phyloP scores from a whole-genome alignment of 768 basidiomycete species.

The Kwoniella botswanensis region DNA sequence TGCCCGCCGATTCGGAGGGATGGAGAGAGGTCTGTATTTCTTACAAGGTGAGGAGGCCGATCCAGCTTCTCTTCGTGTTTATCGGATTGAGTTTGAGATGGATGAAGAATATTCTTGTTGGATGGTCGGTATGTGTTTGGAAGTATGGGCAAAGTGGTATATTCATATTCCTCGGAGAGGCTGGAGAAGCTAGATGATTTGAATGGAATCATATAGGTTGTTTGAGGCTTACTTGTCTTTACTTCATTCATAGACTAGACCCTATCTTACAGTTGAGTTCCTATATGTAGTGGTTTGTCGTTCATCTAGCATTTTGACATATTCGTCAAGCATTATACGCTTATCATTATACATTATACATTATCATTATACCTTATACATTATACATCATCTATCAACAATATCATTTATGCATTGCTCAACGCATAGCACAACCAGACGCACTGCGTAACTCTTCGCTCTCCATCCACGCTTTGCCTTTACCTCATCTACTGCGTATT shows the following conservation, averaged over 20 bases:
- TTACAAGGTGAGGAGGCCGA: constrained; percentile 71
- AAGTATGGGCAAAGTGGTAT: constrained; percentile 73
- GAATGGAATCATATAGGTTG: too few relatives aligned
- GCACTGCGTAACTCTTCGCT: too few relatives aligned
- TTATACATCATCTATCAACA: too few relatives aligned
- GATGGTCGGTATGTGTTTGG: constrained; percentile 72
- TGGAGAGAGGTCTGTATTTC: constrained; percentile 81
- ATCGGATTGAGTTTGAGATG: not conserved
- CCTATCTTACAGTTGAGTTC: not conserved
- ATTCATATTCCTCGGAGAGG: constrained; percentile 60
- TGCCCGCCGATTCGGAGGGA: too few relatives aligned
- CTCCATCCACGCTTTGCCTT: too few relatives aligned
- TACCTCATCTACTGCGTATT: constrained; percentile 46
- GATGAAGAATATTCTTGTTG: constrained; percentile 63
- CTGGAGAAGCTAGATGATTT: constrained; percentile 62
- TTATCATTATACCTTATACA: too few relatives aligned
- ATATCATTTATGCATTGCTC: too few relatives aligned
- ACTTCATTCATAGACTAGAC: too few relatives aligned
- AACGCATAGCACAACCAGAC: too few relatives aligned
- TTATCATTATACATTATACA: too few relatives aligned
- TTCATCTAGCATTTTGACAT: too few relatives aligned
- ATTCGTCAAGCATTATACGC: not conserved
- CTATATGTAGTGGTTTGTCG: not conserved
- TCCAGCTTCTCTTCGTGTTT: not conserved
- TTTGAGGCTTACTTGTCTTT: too few relatives aligned